phyloP scores from a whole-genome alignment of 2,329 filamentous ascomycete genomes.

The Coniochaeta ligniaria region DNA sequence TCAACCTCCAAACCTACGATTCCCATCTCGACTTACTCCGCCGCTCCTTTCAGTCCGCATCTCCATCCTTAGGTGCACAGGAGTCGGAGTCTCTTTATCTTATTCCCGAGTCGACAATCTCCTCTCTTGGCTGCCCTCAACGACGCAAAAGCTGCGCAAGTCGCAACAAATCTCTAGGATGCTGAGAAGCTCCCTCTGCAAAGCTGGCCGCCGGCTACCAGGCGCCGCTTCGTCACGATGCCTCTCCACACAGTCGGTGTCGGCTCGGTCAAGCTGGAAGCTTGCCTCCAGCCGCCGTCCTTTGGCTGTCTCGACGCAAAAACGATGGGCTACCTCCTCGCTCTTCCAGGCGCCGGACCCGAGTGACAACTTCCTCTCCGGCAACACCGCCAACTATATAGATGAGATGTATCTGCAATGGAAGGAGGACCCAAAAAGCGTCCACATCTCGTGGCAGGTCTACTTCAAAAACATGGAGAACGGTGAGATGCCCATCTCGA shows the following conservation, averaged over 20 bases:
- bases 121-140: background rate
- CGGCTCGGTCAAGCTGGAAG: constrained; percentile 33
- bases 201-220: constrained; percentile 51
- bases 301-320: constrained; percentile 41
- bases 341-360: constrained; percentile 59
- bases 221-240: constrained; percentile 24
- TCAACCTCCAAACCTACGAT: background rate
- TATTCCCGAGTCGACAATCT: background rate
- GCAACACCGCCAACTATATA: constrained; percentile 97
- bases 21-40: constrained; percentile 1
- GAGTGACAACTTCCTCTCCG: constrained; percentile 93
- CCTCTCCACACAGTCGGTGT: constrained; percentile 31
- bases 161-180: constrained; percentile 38
- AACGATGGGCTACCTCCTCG: constrained; percentile 44
- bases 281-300: constrained; percentile 40
- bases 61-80: background rate
- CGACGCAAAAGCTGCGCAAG: constrained; percentile 1
- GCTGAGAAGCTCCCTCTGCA: constrained; percentile 63
- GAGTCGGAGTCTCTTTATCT: background rate
- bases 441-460: constrained; percentile 97
- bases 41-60: constrained; percentile 3
- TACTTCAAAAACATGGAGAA: constrained; percentile 99
- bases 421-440: constrained; percentile 87
- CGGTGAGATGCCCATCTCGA: constrained; percentile 94
- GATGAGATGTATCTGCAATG: constrained; percentile 99